Percentiles rank a stretch among this genome's conserved stretches.
Evolutionary conservation across 2,329 filamentous ascomycete species (phyloP).

Genomic region (Clonostachys chloroleuca): DNA sequence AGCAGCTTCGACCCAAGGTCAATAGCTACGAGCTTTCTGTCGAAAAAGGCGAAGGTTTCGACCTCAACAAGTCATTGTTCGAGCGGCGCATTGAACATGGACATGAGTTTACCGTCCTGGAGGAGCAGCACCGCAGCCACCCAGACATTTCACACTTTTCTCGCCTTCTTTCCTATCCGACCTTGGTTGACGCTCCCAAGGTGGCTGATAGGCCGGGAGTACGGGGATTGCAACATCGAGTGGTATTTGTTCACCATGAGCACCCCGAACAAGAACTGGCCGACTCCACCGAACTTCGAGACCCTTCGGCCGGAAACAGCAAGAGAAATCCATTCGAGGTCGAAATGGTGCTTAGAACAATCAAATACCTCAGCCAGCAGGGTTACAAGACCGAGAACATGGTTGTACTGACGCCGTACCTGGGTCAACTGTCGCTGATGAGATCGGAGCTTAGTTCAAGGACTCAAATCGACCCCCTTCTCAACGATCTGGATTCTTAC

Average conservation of each 20-base stretch:
- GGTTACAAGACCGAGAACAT: constrained; percentile 62
- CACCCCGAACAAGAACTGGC: constrained; percentile 42
- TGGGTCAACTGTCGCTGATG: constrained; percentile 62
- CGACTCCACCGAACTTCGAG: constrained; percentile 39
- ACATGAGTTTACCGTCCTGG: constrained; percentile 47
- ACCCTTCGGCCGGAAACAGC: constrained; percentile 42
- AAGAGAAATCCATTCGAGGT: constrained; percentile 62
- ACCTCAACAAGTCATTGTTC: constrained; percentile 66
- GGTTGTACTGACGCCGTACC: constrained; percentile 68
- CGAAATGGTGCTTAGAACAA: constrained; percentile 58
- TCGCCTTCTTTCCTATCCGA: constrained; percentile 55
- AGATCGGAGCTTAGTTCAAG: constrained; percentile 36
- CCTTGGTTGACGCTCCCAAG: constrained; percentile 48
- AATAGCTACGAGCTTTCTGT: constrained; percentile 56
- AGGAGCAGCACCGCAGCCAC: constrained; percentile 63
- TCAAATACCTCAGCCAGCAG: constrained; percentile 67
- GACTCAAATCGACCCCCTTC: constrained; percentile 54
- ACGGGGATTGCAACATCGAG: constrained; percentile 51
- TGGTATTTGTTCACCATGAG: constrained; percentile 65
- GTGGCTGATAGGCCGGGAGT: constrained; percentile 41
- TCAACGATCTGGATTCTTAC: constrained; percentile 65
- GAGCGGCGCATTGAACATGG: constrained; percentile 59
- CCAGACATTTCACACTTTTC: constrained; percentile 62
- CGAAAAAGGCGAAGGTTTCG: constrained; percentile 60
- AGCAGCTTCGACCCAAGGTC: constrained; percentile 66